Evolutionary conservation across 805 yeast genomes (phyloP), one percentile per base, ranked within the genome.

Genomic region (Barnettozyma californica): DNA sequence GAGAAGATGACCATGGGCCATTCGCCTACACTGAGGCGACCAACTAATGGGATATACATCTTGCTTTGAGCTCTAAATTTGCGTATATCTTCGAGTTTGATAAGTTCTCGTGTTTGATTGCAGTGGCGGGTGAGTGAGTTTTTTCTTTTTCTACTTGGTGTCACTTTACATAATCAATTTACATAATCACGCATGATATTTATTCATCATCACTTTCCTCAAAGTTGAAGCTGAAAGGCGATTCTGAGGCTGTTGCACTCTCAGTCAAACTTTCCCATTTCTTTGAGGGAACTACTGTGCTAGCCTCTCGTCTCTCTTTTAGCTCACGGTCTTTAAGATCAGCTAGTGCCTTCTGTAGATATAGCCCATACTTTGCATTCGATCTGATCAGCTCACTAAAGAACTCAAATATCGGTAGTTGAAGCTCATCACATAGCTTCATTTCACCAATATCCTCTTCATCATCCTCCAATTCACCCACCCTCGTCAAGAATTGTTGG

Each of bases 401-500:
- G 49, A 79, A 68, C 51, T 82, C 87, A 58, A 67, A 84, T 2
- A 86, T 71, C 1, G 91, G 90, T 55, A 83, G 68, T 5, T 68
- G 64, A 1, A 72, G 72, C 26, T 68, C 62, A 33, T 60, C 57
- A 4, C 27, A 26, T 5, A 43, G 23, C 19, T 57, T 52, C 36
- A 58, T 54, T 53, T 81, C 87, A 11, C 89, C 89, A 56, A 85
- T 78, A 62, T 84, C 89, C 59, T 82, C 88, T 48, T 75, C 70
- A 43, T 69, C 68, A 14, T 65, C 51, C 5, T 49, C 58, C 53
- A 61, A 11, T 33, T 53, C 48, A 44, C 66, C 59, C 51, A 67
- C 57, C 41, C 60, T 54, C 3, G 58, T 50, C 11, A 66, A 53
- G 56, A 70, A 71, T 5, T 54, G 50, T 29, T 53, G 48, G 31